A percentile compares a stretch with the other conserved stretches of the same genome.
These are phyloP conservation scores for Centella asiatica DNA, from an alignment of 129 eudicot species.

Conservation along the genomic window DNA sequence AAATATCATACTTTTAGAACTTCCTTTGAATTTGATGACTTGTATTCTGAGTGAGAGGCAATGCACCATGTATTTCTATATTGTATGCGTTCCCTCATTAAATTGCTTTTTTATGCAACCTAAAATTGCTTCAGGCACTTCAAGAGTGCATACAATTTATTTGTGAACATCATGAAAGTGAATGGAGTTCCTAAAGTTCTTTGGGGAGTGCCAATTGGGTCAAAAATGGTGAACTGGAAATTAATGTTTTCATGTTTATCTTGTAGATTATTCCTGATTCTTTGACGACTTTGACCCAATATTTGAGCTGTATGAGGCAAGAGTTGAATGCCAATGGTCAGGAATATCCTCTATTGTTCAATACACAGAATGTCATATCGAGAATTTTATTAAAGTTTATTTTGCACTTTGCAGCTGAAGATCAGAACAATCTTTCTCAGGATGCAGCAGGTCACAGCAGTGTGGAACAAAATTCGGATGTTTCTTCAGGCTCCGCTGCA, in stretches of 20 bases:
- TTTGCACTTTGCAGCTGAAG: slow-evolving; percentile 37
- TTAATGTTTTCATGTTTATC: not conserved
- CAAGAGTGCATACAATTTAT: not conserved
- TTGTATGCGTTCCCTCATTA: not conserved
- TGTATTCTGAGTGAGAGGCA: not conserved
- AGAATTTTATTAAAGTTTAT: slow-evolving; percentile 7
- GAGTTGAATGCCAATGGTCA: slow-evolving; percentile 59
- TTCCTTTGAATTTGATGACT: too few species aligned
- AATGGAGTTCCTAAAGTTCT: slow-evolving; percentile 7
- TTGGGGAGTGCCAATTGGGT: slow-evolving; percentile 1
- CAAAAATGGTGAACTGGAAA: not conserved
- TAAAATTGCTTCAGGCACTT: not conserved
- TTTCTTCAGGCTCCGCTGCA: slow-evolving; percentile 17
- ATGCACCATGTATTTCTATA: not conserved
- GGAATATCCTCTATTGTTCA: slow-evolving; percentile 10
- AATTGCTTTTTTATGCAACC: not conserved
- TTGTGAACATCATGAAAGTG: not conserved
- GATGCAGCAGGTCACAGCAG: slow-evolving; percentile 22
- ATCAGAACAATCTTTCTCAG: slow-evolving; percentile 25
- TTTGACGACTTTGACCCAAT: slow-evolving; percentile 69
- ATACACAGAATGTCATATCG: too few species aligned
- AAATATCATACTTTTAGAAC: too few species aligned
- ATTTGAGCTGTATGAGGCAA: slow-evolving; percentile 57
- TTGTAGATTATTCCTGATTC: slow-evolving; percentile 90
- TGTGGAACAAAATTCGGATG: slow-evolving; percentile 30